Evolutionary conservation across 768 basidiomycete species (phyloP).

Genomic region (Chalciporus piperatus): DNA sequence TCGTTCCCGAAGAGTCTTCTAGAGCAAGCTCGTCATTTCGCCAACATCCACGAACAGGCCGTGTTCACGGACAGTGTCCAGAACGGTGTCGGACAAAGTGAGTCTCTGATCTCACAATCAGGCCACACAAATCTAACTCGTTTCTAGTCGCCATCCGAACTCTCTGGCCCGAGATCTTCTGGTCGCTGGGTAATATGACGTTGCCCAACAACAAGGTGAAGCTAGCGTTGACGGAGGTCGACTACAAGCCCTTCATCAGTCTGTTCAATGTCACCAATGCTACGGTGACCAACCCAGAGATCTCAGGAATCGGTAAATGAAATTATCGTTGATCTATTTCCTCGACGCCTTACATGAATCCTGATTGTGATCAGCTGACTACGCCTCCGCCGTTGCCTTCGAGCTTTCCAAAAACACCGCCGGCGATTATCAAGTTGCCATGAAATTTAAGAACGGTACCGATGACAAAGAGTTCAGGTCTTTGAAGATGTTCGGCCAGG

Average conservation of each 20-base stretch:
- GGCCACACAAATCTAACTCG: neutral
- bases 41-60: constrained; percentile 73
- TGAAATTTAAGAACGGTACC: constrained; percentile 85
- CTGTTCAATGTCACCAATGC: constrained; percentile 77
- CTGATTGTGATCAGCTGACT: constrained; percentile 52
- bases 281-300: constrained; percentile 52
- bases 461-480: constrained; percentile 48
- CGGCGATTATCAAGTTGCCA: constrained; percentile 69
- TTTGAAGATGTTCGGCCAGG: constrained; percentile 61
- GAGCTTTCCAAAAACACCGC: constrained; percentile 62
- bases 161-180: constrained; percentile 66
- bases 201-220: constrained; percentile 73
- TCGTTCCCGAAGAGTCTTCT: constrained; percentile 67
- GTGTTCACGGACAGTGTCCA: constrained; percentile 64
- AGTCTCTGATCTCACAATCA: constrained; percentile 23
- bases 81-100: constrained; percentile 72
- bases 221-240: constrained; percentile 70
- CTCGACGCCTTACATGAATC: neutral
- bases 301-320: constrained; percentile 64
- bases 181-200: constrained; percentile 71
- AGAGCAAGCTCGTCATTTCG: constrained; percentile 69
- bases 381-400: constrained; percentile 66
- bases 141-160: constrained; percentile 74
- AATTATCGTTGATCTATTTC: neutral
- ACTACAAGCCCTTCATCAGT: constrained; percentile 88